A percentile compares a stretch with the other conserved stretches of the same genome.
Evolutionary conservation across 1,139 yeast species (phyloP).

Genomic region (Taphrina deformans): DNA sequence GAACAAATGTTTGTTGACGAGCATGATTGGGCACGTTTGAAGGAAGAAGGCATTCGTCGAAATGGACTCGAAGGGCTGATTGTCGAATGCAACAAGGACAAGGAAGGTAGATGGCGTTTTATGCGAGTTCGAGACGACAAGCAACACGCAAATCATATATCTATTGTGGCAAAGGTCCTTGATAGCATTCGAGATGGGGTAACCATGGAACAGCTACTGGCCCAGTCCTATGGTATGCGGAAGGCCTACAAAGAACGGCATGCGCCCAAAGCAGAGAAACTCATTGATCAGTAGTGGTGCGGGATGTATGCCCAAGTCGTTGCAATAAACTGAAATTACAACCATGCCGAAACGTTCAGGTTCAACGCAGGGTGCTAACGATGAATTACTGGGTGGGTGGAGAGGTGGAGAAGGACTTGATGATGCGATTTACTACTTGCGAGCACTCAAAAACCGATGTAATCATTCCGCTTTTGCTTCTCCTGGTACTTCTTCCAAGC

Average conservation of each 20-base stretch:
- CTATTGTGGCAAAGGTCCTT: conserved; percentile 77
- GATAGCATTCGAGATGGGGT: conserved; percentile 87
- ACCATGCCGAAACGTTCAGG: no score
- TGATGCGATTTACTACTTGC: no score
- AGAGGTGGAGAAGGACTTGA: no score
- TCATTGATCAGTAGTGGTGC: not conserved
- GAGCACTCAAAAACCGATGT: conserved; percentile 11
- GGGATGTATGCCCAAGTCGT: no score
- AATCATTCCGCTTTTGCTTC: conserved; percentile 30
- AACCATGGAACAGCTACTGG: conserved; percentile 67
- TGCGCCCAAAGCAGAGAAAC: not conserved
- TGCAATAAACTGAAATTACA: no score
- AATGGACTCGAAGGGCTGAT: conserved; percentile 83
- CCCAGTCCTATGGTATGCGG: conserved; percentile 52
- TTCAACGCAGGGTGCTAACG: no score
- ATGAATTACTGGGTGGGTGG: no score
- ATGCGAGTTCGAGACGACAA: conserved; percentile 92
- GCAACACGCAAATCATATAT: conserved; percentile 76
- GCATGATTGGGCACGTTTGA: conserved; percentile 79
- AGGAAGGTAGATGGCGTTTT: conserved; percentile 72
- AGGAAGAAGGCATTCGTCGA: conserved; percentile 55
- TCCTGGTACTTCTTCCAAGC: conserved; percentile 35
- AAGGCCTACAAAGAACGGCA: conserved; percentile 55
- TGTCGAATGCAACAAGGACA: conserved; percentile 72
- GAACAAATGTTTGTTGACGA: conserved; percentile 63